A percentile compares a stretch with the other conserved stretches of the same genome.
These are phyloP conservation scores for Tarenaya hassleriana DNA, from an alignment of 345 rosid species.

Conservation along the genomic window DNA sequence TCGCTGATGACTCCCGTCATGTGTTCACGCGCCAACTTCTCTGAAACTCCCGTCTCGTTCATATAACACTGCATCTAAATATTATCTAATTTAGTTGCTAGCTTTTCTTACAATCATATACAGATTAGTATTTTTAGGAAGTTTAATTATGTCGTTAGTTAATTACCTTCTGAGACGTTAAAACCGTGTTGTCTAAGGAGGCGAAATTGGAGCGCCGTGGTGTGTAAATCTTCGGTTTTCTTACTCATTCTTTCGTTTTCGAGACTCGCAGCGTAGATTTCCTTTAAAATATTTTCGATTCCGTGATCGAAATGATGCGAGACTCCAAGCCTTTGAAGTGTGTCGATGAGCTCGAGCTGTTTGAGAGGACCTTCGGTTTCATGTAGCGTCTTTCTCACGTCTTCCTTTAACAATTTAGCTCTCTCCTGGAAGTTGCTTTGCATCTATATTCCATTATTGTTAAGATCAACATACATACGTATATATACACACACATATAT, in stretches of 20 bases:
- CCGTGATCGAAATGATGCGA: constrained; percentile 28
- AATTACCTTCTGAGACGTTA: constrained; percentile 25
- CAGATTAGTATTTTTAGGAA: too few species aligned
- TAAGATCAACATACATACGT: too few species aligned
- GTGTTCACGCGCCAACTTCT: constrained; percentile 25
- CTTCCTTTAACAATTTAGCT: constrained; percentile 14
- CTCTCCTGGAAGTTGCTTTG: not conserved
- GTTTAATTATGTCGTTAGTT: too few species aligned
- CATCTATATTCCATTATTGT: too few species aligned
- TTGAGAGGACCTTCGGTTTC: constrained; percentile 9
- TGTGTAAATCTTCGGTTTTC: constrained; percentile 23
- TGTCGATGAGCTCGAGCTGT: constrained; percentile 29
- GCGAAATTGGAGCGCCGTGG: constrained; percentile 23
- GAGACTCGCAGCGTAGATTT: not conserved
- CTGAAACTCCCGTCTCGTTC: constrained; percentile 30
- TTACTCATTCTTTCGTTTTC: too few species aligned
- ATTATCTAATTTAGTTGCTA: too few species aligned
- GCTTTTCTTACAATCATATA: too few species aligned
- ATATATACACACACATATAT: too few species aligned
- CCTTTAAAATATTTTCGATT: constrained; percentile 6
- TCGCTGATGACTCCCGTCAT: constrained; percentile 12
- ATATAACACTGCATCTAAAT: constrained; percentile 36
- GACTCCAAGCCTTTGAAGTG: constrained; percentile 31
- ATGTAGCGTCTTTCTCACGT: constrained; percentile 18
- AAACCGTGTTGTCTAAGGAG: constrained; percentile 27